phyloP scores from a whole-genome alignment of 2,329 filamentous ascomycete species.

The Epicoccum sorghinum region DNA sequence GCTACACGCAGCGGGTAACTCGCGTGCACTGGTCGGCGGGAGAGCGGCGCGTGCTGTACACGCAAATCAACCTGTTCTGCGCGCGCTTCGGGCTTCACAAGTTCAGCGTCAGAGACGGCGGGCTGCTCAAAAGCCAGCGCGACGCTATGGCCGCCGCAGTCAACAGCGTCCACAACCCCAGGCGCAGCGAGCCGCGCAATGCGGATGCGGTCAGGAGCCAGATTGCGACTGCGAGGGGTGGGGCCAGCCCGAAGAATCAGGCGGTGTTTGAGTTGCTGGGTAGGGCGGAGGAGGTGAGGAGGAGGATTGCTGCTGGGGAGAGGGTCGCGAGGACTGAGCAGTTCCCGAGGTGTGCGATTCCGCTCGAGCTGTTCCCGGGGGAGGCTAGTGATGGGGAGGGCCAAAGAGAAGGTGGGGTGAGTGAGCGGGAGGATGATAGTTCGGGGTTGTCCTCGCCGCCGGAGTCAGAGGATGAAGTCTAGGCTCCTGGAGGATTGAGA shows the following conservation, averaged over 20 bases:
- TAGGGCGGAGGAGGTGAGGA: not conserved
- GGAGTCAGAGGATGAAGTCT: too few species aligned
- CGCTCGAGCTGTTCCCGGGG: conserved; percentile 1
- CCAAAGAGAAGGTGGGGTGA: too few species aligned
- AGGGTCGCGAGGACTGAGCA: not conserved
- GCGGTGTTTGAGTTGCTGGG: conserved; percentile 7
- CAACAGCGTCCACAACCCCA: conserved; percentile 1
- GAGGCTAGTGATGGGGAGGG: not conserved
- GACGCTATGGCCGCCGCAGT: conserved; percentile 8
- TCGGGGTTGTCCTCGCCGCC: too few species aligned
- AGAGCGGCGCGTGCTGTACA: conserved; percentile 14
- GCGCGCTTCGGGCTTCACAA: conserved; percentile 2
- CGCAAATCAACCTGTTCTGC: conserved; percentile 15
- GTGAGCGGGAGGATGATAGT: too few species aligned
- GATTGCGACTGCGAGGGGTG: conserved; percentile 15
- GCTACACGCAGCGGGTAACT: conserved; percentile 2
- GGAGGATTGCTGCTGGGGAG: not conserved
- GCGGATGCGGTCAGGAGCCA: conserved; percentile 19
- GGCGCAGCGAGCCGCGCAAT: not conserved
- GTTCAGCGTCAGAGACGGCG: conserved; percentile 10
- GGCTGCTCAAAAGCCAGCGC: conserved; percentile 2
- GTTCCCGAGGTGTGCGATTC: conserved; percentile 1
- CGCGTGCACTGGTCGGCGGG: conserved; percentile 11
- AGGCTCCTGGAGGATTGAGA: too few species aligned
- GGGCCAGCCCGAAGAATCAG: conserved; percentile 12